Conservation (phyloP, 2,329 filamentous ascomycete species). For the Paramyrothecium sp. region DNA sequence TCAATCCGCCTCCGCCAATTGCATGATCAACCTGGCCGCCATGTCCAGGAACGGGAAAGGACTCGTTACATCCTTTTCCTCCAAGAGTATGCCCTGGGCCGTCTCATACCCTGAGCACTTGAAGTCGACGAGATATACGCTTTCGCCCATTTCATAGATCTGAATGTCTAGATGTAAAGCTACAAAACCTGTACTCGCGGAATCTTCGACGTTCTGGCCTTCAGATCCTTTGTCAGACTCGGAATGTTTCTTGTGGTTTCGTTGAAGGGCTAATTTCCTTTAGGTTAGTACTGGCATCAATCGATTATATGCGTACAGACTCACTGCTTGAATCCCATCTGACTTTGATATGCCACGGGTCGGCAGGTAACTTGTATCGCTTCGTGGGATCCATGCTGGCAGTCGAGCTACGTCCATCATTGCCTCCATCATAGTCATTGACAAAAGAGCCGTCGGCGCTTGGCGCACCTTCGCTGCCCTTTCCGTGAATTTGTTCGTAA, state of each 20-base stretch:
- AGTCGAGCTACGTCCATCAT: slow-evolving; percentile 31
- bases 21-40: slow-evolving; percentile 87
- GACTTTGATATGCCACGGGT: slow-evolving; percentile 92
- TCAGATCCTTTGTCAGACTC: slow-evolving; percentile 21
- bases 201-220: slow-evolving; percentile 39
- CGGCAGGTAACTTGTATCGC: slow-evolving; percentile 83
- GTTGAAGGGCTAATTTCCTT: slow-evolving; percentile 30
- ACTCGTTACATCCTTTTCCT: slow-evolving; percentile 93
- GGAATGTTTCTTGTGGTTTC: slow-evolving; percentile 13
- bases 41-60: slow-evolving; percentile 96
- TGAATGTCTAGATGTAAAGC: slow-evolving; percentile 96
- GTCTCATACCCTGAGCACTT: slow-evolving; percentile 97
- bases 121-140: slow-evolving; percentile 96
- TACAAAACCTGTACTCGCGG: slow-evolving; percentile 62
- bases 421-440: slow-evolving; percentile 28
- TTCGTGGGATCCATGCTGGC: slow-evolving; percentile 49
- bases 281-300: slow-evolving; percentile 10
- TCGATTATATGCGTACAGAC: slow-evolving; percentile 29
- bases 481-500: slow-evolving; percentile 46
- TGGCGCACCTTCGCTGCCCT: slow-evolving; percentile 31
- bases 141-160: slow-evolving; percentile 88
- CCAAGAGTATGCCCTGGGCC: slow-evolving; percentile 67
- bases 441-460: slow-evolving; percentile 40
- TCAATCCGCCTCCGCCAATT: slow-evolving; percentile 78
- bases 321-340: slow-evolving; percentile 83